Base-by-base conservation (phyloP, 176 grass and related monocot species). In the Phyllostachys edulis region DNA sequence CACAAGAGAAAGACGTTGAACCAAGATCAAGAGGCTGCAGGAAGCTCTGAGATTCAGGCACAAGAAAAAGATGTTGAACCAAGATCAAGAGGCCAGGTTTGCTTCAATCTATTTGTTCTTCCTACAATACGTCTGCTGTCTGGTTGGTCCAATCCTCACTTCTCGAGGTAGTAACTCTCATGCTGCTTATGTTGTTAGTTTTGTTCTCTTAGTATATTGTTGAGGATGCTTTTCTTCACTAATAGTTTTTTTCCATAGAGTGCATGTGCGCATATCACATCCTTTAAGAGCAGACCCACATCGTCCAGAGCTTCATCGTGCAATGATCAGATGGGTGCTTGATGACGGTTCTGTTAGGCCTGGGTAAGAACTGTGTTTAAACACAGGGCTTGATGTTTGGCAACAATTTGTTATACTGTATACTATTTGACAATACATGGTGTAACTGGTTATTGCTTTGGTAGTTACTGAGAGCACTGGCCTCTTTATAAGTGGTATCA, bases 401-500 rank as follows among this genome's bases (percentile, higher is more conserved):
- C 42, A 50, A 46, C 23, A 41, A 61, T n/a, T 59, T 8, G 6
- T 21, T 4, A 17, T 18, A 59, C 21, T 9, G 55, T 23, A 82
- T 9, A 13, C 11, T 67, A 55, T 69, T 52, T 57, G 47, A 64
- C n/a, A 67, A 5, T 1, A 59, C 9, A 8, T 23, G 45, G 69
- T 51, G 26, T 76, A 46, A 75, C 73, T 75, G 0, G 26, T 26
- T 75, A 5, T 14, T 79, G 50, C 15, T 75, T 73, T 1, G 79
- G 67, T 71, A 98, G 96, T 67, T 95, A 87, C 96, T 74, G 89
- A 95, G 81, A 95, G 96, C 87, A 98, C 93, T 50, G 93, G 93
- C 52, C 91, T 29, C 29, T 29, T 29, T 29, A 29, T 29, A 29
- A 1, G 29, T 29, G 29, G 29, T 29, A 29, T 29, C 29, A 29